Evolutionary conservation across 2,329 filamentous ascomycete species (phyloP), one percentile per base, ranked within the genome.

Genomic region (Botrytis paeoniae): DNA sequence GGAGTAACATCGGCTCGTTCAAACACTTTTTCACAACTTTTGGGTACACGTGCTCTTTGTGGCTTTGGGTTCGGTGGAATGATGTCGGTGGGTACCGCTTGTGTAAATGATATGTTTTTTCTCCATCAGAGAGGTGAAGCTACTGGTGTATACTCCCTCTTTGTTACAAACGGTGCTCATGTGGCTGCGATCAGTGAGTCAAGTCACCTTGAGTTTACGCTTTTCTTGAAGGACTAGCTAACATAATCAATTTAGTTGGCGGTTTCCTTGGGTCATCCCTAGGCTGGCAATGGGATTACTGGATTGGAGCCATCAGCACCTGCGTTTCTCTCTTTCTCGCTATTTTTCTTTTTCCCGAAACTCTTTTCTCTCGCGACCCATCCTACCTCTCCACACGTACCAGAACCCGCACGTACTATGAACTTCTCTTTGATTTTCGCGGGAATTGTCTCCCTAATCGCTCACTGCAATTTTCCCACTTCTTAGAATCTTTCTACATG

Each of bases 241-340:
- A 66, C 18, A 41, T 45, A 4, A 54, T 51, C 18, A 41, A 43
- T n/a, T 6, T 62, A 79, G 78, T 79, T 57, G 79, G 79, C 43
- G 79, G 79, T 16, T 80, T 75, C 63, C 74, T 79, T 16, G 77
- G 77, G 22, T 75, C 78, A 74, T 73, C 75, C 16, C 73, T 75
- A 57, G 77, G 78, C n/a, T 80, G 78, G 79, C 69, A 76, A 75
- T 80, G 78, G 79, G 78, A 80, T 54, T 80, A 80, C 74, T 80
- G 77, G 45, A 73, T 79, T 14, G 79, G 79, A 20, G 78, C 77
- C 16, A 73, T 80, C 69, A 74, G 70, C n/a, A 78, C 77, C 14
- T 48, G 63, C 5, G 22, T 77, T 22, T 78, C 75, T 32, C 78
- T 80, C 60, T 9, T 75, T 10, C 51, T 80, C 51, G 78, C 79